These are phyloP conservation scores for Colletotrichum theobromicola DNA, from an alignment of 2,329 filamentous ascomycete genomes.

Conservation along the genomic window DNA sequence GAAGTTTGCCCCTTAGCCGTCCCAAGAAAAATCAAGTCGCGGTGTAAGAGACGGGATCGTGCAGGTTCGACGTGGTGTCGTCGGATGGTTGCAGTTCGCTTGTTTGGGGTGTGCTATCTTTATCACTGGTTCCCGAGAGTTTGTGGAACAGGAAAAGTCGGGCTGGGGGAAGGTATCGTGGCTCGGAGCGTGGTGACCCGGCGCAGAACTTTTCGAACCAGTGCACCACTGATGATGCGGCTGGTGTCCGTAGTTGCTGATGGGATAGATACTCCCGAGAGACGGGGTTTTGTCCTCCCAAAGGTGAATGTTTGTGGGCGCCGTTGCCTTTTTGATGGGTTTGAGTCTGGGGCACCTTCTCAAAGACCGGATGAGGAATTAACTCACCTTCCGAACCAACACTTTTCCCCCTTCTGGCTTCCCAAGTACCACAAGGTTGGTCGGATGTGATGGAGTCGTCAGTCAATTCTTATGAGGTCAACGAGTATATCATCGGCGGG, in stretches of 20 bases:
- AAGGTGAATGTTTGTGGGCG: neutral
- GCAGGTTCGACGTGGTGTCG: neutral
- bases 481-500: conserved; percentile 8
- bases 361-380: neutral
- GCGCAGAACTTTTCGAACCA: neutral
- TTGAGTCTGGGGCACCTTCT: neutral
- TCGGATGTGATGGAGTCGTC: neutral
- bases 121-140: neutral
- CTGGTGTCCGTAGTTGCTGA: neutral
- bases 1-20: neutral
- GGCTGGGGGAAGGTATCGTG: neutral
- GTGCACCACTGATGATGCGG: neutral
- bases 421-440: neutral
- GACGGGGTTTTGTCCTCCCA: neutral
- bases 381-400: neutral
- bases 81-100: conserved; percentile 11
- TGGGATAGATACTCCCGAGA: neutral
- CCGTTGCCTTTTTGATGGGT: neutral
- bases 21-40: neutral
- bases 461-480: conserved; percentile 2
- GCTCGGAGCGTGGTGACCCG: neutral
- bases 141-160: neutral
- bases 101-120: neutral
- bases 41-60: conserved; percentile 4
- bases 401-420: neutral